Conservation (phyloP, 2,329 filamentous ascomycete species). For the Nemania serpens region DNA sequence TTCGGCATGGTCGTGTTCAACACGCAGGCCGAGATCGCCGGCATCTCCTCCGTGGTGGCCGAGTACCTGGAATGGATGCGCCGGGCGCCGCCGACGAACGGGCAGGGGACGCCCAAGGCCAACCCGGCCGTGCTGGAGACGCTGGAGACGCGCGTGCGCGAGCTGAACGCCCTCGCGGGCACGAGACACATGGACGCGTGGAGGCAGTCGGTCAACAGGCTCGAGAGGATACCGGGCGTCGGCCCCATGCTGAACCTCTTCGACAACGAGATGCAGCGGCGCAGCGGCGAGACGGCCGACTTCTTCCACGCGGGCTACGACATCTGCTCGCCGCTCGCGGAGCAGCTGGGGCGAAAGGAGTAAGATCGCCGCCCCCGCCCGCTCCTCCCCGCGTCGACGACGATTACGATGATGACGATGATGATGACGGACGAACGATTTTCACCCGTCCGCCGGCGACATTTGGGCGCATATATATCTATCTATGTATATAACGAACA, state of each 20-base stretch:
- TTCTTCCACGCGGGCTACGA: conserved; percentile 31
- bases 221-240: conserved; percentile 27
- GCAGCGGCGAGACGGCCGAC: conserved; percentile 30
- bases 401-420: neutral
- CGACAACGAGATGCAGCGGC: conserved; percentile 31
- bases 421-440: neutral
- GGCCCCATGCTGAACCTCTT: conserved; percentile 31
- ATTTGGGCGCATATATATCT: no score
- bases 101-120: conserved; percentile 8
- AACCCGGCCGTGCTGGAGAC: conserved; percentile 28
- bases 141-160: conserved; percentile 30
- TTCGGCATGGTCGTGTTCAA: conserved; percentile 33
- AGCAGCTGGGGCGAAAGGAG: conserved; percentile 26
- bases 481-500: conserved; percentile 1
- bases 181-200: conserved; percentile 29
- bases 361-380: neutral
- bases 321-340: conserved; percentile 23
- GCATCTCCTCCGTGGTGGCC: conserved; percentile 33
- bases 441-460: no score
- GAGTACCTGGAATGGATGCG: conserved; percentile 35
- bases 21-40: conserved; percentile 34
- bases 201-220: conserved; percentile 25
- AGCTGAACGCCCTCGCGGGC: conserved; percentile 28
- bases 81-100: conserved; percentile 14
- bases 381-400: neutral